A percentile compares a stretch with the other conserved stretches of the same genome.
phyloP scores from a whole-genome alignment of 2,329 filamentous ascomycete genomes.

The Pseudogymnoascus sp. region DNA sequence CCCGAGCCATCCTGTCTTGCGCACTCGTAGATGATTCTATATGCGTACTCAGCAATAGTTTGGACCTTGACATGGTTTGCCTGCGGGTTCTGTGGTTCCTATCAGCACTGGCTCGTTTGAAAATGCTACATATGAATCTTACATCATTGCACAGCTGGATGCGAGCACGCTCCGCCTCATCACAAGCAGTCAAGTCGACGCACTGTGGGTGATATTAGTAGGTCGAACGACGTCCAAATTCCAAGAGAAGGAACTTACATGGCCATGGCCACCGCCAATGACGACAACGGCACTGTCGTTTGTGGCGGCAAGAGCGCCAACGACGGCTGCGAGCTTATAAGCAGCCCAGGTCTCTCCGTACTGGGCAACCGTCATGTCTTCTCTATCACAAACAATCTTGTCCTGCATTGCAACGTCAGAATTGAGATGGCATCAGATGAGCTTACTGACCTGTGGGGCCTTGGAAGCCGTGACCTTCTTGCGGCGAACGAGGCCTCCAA shows the following conservation, averaged over 20 bases:
- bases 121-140: not conserved
- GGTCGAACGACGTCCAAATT: not conserved
- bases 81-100: not conserved
- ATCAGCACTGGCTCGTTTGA: not conserved
- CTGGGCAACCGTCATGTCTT: not conserved
- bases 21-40: conserved; percentile 12
- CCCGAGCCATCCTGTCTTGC: conserved; percentile 12
- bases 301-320: conserved; percentile 1
- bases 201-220: not conserved
- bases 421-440: not conserved
- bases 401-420: not conserved
- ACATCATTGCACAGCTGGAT: conserved; percentile 11
- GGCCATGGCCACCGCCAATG: not conserved
- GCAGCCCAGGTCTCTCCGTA: conserved; percentile 12
- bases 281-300: not conserved
- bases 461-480: not conserved
- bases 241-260: not conserved
- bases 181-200: conserved; percentile 12
- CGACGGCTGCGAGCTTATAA: conserved; percentile 8
- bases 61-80: conserved; percentile 1
- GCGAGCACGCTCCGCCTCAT: conserved; percentile 2
- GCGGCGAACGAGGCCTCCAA: not conserved
- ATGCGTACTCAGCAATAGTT: conserved; percentile 11
- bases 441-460: not conserved
- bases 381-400: conserved; percentile 3